Evolutionary conservation across 140 eudicot species (phyloP).

Genomic region (Stevia rebaudiana): DNA sequence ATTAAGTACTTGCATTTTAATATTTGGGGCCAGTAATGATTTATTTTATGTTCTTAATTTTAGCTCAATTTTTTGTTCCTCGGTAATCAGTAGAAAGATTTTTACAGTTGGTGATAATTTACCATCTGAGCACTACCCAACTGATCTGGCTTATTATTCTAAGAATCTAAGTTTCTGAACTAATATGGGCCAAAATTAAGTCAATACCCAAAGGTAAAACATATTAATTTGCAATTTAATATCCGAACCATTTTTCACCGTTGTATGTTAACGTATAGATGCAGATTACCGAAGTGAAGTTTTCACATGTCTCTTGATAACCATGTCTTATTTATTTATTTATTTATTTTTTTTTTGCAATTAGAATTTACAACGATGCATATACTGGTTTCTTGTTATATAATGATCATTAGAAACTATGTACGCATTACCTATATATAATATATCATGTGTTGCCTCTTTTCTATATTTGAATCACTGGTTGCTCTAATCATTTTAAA

Average conservation of each 20-base stretch:
- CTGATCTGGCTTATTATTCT: too few species aligned
- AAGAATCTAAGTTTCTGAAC: too few species aligned
- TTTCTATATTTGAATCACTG: neutral
- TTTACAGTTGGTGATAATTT: neutral
- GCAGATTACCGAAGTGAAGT: neutral
- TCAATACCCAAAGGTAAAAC: too few species aligned
- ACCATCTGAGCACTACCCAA: too few species aligned
- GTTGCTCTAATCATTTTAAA: constrained; percentile 15
- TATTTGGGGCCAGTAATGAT: neutral
- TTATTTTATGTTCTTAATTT: neutral
- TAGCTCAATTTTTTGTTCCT: neutral
- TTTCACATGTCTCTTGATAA: neutral
- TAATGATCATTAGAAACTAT: too few species aligned
- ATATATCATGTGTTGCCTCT: neutral
- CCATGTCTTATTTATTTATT: too few species aligned
- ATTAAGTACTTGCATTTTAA: neutral
- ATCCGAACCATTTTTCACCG: neutral
- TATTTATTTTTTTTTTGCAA: neutral
- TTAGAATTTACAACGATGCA: neutral
- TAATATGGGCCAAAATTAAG: too few species aligned
- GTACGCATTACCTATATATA: too few species aligned
- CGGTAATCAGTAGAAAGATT: neutral
- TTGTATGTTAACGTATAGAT: neutral
- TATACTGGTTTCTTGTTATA: neutral
- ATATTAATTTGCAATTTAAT: neutral